Evolutionary conservation across 148 eudicot genomes (phyloP).

Genomic region (Rhododendron vialii): DNA sequence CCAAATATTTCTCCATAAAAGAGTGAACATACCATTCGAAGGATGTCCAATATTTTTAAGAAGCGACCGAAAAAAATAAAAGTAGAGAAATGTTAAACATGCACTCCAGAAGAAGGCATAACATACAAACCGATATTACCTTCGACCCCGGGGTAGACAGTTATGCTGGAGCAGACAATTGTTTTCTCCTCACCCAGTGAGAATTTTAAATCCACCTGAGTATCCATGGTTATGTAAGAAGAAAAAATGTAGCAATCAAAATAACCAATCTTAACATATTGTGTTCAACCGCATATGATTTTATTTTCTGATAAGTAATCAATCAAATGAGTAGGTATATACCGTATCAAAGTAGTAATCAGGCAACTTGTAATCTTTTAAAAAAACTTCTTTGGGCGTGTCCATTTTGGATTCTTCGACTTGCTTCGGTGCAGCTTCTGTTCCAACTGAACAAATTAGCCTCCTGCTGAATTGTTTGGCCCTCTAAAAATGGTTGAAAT

Average conservation of each 20-base stretch:
- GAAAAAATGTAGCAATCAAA: background rate
- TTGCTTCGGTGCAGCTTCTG: slow-evolving; percentile 55
- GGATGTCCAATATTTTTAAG: background rate
- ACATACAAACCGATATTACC: slow-evolving; percentile 32
- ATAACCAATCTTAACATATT: background rate
- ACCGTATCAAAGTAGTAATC: slow-evolving; percentile 84
- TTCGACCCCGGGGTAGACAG: slow-evolving; percentile 63
- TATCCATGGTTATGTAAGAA: background rate
- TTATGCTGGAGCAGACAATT: slow-evolving; percentile 65
- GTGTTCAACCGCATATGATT: background rate
- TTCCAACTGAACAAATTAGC: slow-evolving; percentile 79
- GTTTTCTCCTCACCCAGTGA: slow-evolving; percentile 84
- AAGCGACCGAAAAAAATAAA: background rate
- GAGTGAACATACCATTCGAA: background rate
- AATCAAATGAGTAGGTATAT: slow-evolving; percentile 14
- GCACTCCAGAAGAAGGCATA: slow-evolving; percentile 1
- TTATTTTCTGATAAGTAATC: background rate
- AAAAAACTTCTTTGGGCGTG: slow-evolving; percentile 80
- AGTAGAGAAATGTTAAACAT: background rate
- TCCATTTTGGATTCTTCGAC: slow-evolving; percentile 73
- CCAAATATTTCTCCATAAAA: background rate
- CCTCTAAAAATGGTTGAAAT: slow-evolving; percentile 30
- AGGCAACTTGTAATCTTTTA: slow-evolving; percentile 91
- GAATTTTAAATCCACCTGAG: slow-evolving; percentile 86
- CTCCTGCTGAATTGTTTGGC: slow-evolving; percentile 42